Base-by-base conservation (phyloP, 495 filamentous ascomycete species). In the Hypoxylon rickii region DNA sequence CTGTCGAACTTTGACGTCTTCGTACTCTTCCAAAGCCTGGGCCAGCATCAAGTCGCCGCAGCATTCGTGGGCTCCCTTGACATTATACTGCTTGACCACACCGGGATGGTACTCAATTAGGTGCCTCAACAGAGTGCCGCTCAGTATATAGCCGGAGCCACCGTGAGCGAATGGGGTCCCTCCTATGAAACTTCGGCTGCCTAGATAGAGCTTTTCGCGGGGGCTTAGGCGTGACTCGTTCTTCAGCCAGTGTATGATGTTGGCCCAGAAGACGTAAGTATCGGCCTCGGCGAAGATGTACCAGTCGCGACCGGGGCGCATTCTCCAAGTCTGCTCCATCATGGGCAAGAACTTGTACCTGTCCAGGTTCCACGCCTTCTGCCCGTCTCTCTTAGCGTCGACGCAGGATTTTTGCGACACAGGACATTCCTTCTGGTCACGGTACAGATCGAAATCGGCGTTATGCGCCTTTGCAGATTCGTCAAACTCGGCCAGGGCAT, bases 341-440 rank as follows among this genome's bases (percentile, higher is more conserved):
- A 85, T 84, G 3, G 84, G 82, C 4, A 89, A 70, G 63, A 88
- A 88, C 67, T 88, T 89, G 76, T 83, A 88, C 64, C 86, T 87
- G 68, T 89, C 86, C 11, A 87, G 71, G 45, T 75, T 77, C 85
- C 86, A 89, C 16, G 82, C 83, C 36, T 67, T 70, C 24, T 65
- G 61, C 18, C 64, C 55, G 15, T 69, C 59, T 24, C 49, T 44
- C 33, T 61, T 61, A 12, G 59, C 53, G 24, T 69, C 69, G 47
- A 68, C 63, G 32, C 69, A 69, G 6, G 42, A 58, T 37, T 65
- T 69, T 21, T 74, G 67, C 43, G 67, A 69, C 44, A 69, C 61
- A 17, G 50, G 52, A 16, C 65, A 70, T 40, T 73, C 67, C 55
- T 72, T 67, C 54, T 77, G 70, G 47, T 70, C 59, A 19, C 70